Evolutionary conservation across 805 yeast genomes (phyloP), one percentile per base, ranked within the genome.

Genomic region (Zygoascus biomembranicola): DNA sequence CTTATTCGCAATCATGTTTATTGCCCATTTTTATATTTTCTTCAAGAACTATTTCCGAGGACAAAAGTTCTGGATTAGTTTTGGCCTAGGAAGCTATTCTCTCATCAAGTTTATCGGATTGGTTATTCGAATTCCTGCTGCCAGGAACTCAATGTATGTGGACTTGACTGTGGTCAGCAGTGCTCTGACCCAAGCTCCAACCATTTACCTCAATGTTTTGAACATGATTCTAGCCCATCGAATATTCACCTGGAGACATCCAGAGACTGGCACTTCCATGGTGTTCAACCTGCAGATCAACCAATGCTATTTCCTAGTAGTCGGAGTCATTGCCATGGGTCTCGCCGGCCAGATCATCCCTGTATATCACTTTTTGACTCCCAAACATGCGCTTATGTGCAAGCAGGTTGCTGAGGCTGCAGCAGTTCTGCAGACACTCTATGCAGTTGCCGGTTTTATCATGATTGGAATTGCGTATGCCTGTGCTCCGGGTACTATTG

Each of bases 241-340:
- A 65, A 70, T 85, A 26, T 84, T 84, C 68, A 83, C 88, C 6
- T 84, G 90, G 87, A 73, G 84, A 64, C 90, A 85, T 63, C 90
- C 92, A 8, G 82, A 79, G 51, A 76, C 82, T 10, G 90, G 90
- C 41, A 74, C 79, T 19, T 66, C 76, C 45, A 16, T 13, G 41
- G 54, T 71, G 39, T 80, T 85, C 61, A 78, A 83, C 78, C 55
- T 57, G 37, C 51, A 69, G 32, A 78, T 85, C 84, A 63, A 75
- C 45, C 45, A 66, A 2, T 59, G 81, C 39, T 85, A 85, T 62
- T 59, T 68, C 8, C 58, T 82, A 49, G 89, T 85, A 26, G 51
- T 74, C 26, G 82, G 77, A 4, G 73, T 84, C 52, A 77, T 85
- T 47, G 73, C 75, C n/a, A 81, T 84, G 84, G 84, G 88, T 16